Conservation (phyloP, 768 basidiomycete genomes). For the Hygrocybe punicea region DNA sequence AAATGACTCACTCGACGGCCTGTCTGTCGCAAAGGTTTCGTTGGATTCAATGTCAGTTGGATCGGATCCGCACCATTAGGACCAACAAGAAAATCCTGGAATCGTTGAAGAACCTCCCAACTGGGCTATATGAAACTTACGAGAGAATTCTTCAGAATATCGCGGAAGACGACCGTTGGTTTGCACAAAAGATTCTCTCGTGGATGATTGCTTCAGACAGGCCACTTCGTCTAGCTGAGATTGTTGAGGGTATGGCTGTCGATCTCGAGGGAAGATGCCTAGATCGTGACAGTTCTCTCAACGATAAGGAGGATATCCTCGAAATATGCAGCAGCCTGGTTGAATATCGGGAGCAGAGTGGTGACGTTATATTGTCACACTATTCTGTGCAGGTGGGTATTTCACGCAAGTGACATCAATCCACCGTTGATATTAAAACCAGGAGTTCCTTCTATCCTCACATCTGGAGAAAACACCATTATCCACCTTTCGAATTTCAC, state of each 20-base stretch:
- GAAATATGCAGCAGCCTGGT: slow-evolving; percentile 1
- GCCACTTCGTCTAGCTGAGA: not conserved
- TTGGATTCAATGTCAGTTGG: not conserved
- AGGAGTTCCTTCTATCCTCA: too few species aligned
- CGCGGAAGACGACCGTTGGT: not conserved
- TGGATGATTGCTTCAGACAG: not conserved
- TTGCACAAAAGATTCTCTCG: not conserved
- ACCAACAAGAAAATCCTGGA: not conserved
- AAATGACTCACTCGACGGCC: not conserved
- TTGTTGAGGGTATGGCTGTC: not conserved
- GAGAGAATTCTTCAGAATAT: not conserved
- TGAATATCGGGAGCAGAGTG: not conserved
- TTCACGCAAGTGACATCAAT: not conserved
- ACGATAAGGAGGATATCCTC: not conserved
- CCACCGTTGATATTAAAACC: not conserved
- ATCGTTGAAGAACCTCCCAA: not conserved
- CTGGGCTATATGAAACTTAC: not conserved
- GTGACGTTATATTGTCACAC: too few species aligned
- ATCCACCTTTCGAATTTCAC: too few species aligned
- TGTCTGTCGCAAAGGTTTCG: not conserved
- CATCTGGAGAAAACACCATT: not conserved
- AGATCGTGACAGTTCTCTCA: not conserved
- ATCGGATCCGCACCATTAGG: not conserved
- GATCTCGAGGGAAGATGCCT: not conserved
- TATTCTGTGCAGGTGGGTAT: too few species aligned